A percentile compares a stretch with the other conserved stretches of the same genome.
phyloP scores from a whole-genome alignment of 495 filamentous ascomycete genomes.

The Friedmanniomyces endolithicus region DNA sequence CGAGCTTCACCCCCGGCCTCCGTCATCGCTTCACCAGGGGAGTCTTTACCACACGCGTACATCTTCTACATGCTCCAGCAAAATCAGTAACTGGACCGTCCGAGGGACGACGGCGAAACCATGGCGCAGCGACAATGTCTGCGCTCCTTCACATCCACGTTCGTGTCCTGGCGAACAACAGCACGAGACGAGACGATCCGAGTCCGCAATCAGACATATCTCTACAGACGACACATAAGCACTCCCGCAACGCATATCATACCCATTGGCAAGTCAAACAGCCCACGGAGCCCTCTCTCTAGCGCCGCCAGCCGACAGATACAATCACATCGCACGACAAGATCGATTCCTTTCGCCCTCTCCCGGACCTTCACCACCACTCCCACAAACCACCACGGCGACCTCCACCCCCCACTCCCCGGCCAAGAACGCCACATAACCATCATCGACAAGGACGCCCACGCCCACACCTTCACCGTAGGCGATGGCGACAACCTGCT shows the following conservation, averaged over 20 bases:
- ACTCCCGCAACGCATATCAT: background rate
- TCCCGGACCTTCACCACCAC: conserved; percentile 55
- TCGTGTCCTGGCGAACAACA: background rate
- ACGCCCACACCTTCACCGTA: conserved; percentile 62
- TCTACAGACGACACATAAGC: background rate
- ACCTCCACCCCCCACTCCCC: conserved; percentile 70
- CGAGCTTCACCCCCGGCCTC: background rate
- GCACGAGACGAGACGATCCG: background rate
- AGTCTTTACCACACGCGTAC: background rate
- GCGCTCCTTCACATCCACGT: background rate
- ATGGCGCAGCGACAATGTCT: conserved; percentile 1
- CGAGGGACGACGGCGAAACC: background rate
- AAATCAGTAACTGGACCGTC: background rate
- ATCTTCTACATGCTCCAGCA: too few relatives aligned
- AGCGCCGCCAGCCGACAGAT: too few relatives aligned
- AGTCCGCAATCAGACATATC: background rate
- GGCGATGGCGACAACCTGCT: conserved; percentile 79
- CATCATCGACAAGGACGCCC: conserved; percentile 88
- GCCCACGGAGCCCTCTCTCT: too few relatives aligned
- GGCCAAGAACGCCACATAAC: conserved; percentile 94
- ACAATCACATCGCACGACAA: too few relatives aligned
- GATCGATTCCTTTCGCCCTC: background rate
- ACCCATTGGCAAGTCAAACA: too few relatives aligned
- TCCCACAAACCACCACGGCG: conserved; percentile 51
- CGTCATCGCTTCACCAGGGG: background rate